These are phyloP conservation scores for Chlamydomonas schloesseri DNA, from an alignment of 139 green algal genomes.

Conservation along the genomic window DNA sequence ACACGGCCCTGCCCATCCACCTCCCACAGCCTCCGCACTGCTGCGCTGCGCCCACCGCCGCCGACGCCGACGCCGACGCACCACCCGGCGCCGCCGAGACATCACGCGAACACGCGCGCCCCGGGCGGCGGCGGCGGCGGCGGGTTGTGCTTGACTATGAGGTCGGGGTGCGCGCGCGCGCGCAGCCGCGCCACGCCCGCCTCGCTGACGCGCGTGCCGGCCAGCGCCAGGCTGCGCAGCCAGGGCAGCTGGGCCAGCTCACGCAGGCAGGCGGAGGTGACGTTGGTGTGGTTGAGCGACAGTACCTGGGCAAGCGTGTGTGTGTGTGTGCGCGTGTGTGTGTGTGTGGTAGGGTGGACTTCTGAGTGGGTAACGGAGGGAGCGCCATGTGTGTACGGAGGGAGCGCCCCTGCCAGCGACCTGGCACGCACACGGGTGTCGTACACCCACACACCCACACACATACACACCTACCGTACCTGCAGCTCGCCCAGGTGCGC, in stretches of 20 bases:
- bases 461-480: background rate
- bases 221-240: slow-evolving; percentile 33
- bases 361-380: too few species aligned
- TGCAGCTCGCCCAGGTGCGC: slow-evolving; percentile 10
- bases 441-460: too few species aligned
- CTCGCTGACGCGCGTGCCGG: slow-evolving; percentile 29
- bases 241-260: slow-evolving; percentile 18
- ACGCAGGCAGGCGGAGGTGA: background rate
- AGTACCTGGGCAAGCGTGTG: background rate
- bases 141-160: slow-evolving; percentile 41
- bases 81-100: too few species aligned
- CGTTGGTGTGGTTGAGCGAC: slow-evolving; percentile 37
- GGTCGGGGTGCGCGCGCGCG: background rate
- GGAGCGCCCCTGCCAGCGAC: too few species aligned
- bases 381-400: too few species aligned
- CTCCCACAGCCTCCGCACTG: too few species aligned
- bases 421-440: too few species aligned
- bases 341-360: background rate
- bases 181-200: slow-evolving; percentile 6
- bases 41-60: too few species aligned
- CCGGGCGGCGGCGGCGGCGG: background rate
- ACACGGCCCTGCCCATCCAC: too few species aligned
- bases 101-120: too few species aligned
- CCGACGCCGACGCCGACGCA: too few species aligned
- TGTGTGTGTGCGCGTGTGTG: background rate